These are phyloP conservation scores for Coniochaeta prunicola DNA, from an alignment of 2,329 filamentous ascomycete genomes.

Conservation along the genomic window DNA sequence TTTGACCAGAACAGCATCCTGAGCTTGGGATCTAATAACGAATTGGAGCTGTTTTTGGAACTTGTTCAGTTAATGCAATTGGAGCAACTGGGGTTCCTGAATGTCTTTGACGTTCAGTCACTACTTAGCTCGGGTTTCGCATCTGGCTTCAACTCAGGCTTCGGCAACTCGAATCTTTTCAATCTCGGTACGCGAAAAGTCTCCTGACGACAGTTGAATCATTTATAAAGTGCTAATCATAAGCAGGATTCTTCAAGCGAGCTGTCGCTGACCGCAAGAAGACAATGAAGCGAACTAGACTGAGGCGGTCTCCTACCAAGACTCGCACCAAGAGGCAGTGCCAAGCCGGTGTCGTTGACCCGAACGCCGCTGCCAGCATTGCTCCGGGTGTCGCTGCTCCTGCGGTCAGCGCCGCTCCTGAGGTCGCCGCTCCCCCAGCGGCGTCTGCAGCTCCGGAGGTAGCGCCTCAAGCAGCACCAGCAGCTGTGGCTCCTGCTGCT, in stretches of 20 bases:
- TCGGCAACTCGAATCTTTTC: neutral
- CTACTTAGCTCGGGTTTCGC: slow-evolving; percentile 18
- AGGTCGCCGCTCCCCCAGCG: neutral
- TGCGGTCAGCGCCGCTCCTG: neutral
- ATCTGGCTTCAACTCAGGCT: neutral
- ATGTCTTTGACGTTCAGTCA: slow-evolving; percentile 17
- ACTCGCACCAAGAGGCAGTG: slow-evolving; percentile 17
- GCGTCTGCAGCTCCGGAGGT: neutral
- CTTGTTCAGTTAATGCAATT: slow-evolving; percentile 23
- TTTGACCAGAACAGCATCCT: slow-evolving; percentile 17
- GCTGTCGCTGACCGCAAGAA: slow-evolving; percentile 17
- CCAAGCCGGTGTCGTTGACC: neutral
- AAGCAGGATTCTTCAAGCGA: slow-evolving; percentile 21
- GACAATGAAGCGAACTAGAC: slow-evolving; percentile 15
- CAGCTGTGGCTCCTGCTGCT: slow-evolving; percentile 5
- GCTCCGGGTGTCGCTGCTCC: neutral
- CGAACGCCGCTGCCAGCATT: slow-evolving; percentile 6
- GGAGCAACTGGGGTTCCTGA: slow-evolving; percentile 20
- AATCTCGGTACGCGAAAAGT: slow-evolving; percentile 6
- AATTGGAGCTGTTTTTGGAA: slow-evolving; percentile 23
- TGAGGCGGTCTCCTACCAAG: slow-evolving; percentile 12
- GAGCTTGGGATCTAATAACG: slow-evolving; percentile 15
- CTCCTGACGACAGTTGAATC: neutral
- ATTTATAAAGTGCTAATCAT: neutral
- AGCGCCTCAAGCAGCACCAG: neutral